phyloP scores from a whole-genome alignment of 108 stramenopile genomes.

The Cylindrotheca fusiformis region DNA sequence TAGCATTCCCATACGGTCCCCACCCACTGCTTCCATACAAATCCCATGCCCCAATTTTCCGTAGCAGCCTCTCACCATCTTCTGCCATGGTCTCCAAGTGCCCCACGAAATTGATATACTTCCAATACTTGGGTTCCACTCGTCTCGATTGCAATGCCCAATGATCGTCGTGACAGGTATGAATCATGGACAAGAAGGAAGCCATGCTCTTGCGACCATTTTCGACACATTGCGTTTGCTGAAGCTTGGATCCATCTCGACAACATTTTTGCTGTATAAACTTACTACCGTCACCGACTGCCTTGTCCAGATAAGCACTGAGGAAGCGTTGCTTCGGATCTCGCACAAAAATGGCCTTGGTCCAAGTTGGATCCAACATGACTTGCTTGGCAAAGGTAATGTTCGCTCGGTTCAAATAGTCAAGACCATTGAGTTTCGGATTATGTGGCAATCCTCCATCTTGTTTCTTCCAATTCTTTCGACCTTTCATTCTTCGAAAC shows the following conservation, averaged over 20 bases:
- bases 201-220: neutral
- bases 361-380: conserved; percentile 40
- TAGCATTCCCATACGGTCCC: conserved; percentile 31
- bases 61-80: conserved; percentile 29
- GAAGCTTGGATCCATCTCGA: neutral
- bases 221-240: neutral
- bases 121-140: conserved; percentile 27
- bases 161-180: conserved; percentile 20
- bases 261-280: conserved; percentile 10
- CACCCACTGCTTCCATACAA: conserved; percentile 43
- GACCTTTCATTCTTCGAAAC: conserved; percentile 46
- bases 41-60: conserved; percentile 38
- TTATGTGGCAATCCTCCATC: conserved; percentile 29
- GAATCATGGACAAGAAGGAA: conserved; percentile 10
- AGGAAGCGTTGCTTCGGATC: conserved; percentile 58
- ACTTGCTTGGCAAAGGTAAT: conserved; percentile 25
- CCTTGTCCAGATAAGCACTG: conserved; percentile 56
- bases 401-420: conserved; percentile 34
- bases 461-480: conserved; percentile 22
- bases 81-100: conserved; percentile 18
- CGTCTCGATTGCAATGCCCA: conserved; percentile 31
- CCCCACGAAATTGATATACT: conserved; percentile 41
- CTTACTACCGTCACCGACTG: neutral
- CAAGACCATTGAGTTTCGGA: conserved; percentile 39
- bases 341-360: conserved; percentile 55